phyloP scores from a whole-genome alignment of 352 stramenopile genomes.

The Chrysophaeum taylorii region DNA sequence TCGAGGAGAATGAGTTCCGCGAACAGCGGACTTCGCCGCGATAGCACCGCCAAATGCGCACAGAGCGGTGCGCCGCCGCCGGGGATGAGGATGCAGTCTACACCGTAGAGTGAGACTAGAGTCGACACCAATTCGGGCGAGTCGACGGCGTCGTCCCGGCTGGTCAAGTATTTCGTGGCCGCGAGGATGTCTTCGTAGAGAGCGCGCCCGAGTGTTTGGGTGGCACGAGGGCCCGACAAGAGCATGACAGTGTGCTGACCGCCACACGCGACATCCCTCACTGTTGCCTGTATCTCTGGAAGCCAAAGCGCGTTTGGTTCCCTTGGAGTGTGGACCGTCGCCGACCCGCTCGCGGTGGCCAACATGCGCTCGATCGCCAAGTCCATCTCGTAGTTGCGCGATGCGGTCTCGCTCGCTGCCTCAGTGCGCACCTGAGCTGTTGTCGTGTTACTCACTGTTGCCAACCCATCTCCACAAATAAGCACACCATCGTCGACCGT shows the following conservation, averaged over 20 bases:
- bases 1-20: slow-evolving; percentile 5
- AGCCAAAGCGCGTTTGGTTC: neutral
- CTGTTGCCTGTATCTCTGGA: neutral
- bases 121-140: neutral
- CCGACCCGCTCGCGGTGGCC: neutral
- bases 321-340: neutral
- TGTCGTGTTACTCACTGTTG: no score
- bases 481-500: neutral
- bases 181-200: neutral
- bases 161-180: neutral
- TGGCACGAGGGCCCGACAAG: neutral
- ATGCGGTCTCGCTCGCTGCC: neutral
- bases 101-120: neutral
- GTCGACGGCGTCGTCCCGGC: neutral
- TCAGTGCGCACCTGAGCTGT: neutral
- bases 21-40: neutral
- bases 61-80: neutral
- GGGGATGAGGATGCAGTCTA: slow-evolving; percentile 7
- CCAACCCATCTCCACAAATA: neutral
- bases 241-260: slow-evolving; percentile 3
- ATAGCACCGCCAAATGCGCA: neutral
- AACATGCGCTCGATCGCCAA: neutral
- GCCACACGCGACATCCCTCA: neutral
- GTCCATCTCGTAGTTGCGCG: neutral
- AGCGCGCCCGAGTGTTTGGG: neutral